These are phyloP conservation scores for Clitopilus hobsonii DNA, from an alignment of 768 basidiomycete species.

Conservation along the genomic window DNA sequence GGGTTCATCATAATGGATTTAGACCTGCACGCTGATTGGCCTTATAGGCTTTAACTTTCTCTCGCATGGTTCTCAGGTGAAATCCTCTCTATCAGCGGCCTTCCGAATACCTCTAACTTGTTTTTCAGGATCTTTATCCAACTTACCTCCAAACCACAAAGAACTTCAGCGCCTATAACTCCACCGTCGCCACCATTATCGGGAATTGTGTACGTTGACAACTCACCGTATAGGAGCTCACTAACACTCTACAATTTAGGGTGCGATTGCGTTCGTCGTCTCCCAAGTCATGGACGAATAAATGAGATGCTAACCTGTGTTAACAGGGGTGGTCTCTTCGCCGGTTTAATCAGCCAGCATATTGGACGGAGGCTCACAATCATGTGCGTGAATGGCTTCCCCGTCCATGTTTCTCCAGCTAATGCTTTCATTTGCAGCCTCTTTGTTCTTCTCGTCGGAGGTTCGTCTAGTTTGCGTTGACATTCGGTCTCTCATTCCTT, in stretches of 20 bases:
- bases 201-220: conserved; percentile 38
- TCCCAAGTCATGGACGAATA: too few relatives aligned
- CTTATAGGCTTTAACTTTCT: conserved; percentile 67
- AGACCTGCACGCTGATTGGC: too few relatives aligned
- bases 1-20: too few relatives aligned
- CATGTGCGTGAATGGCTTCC: conserved; percentile 15
- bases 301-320: too few relatives aligned
- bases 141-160: conserved; percentile 56
- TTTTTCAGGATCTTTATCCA: conserved; percentile 72
- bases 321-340: conserved; percentile 16
- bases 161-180: conserved; percentile 38
- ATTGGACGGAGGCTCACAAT: conserved; percentile 19
- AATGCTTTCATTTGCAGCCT: conserved; percentile 29
- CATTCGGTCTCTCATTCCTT: too few relatives aligned
- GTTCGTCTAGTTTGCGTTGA: conserved; percentile 23
- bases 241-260: conserved; percentile 9
- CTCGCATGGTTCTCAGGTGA: conserved; percentile 65
- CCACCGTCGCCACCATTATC: conserved; percentile 66
- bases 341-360: conserved; percentile 16
- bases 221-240: too few relatives aligned
- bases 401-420: not conserved
- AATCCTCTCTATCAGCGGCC: conserved; percentile 3
- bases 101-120: conserved; percentile 2
- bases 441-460: conserved; percentile 50
- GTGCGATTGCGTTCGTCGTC: conserved; percentile 16